Evolutionary conservation across 768 basidiomycete species (phyloP), one percentile per base, ranked within the genome.

Genomic region (Leccinum broughii): DNA sequence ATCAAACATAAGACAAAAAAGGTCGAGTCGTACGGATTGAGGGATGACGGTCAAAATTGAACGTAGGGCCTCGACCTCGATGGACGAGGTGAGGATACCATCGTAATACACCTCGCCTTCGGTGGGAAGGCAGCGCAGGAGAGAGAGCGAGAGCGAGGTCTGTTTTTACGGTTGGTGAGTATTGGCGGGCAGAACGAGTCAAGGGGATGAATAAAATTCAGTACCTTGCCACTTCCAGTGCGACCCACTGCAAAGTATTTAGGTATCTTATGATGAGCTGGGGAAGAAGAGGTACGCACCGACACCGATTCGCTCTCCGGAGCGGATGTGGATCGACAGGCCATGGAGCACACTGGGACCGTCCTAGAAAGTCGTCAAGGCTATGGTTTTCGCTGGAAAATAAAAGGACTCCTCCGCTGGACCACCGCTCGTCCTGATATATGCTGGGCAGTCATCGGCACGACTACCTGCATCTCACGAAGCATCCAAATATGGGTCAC

Each of bases 21-120:
- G 32, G 7, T 1, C 13, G 32, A 28, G 13, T 9, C 56, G 9
- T 46, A 63, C 60, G 32, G 44, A 39, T 50, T 83, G 81, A 4
- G 81, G 82, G 35, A 84, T 87, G 63, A 87, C 84, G 4, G 86
- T 87, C 56, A 89, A 81, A 58, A 78, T 81, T 2, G 80, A 77
- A 48, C 87, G 76, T 50, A 88, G 72, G 7, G 76, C 78, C 62
- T 87, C 80, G 13, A 89, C 72, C 64, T 86, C 86, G 61, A 87
- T 68, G 13, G 71, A 70, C 46, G 75, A 70, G 0, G 81, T 85
- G 22, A 74, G 72, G 28, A 82, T 62, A 8, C 82, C 84, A 63
- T 88, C 86, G 57, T 83, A 85, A 55, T 74, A 74, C 0, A 86
- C 81, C n/a, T 73, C 70, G 3, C 84, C 84, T 14, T 77, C 75